Evolutionary conservation across 106 monocot genomes (phyloP), one percentile per base, ranked within the genome.

Genomic region (Dendrobium nobile): DNA sequence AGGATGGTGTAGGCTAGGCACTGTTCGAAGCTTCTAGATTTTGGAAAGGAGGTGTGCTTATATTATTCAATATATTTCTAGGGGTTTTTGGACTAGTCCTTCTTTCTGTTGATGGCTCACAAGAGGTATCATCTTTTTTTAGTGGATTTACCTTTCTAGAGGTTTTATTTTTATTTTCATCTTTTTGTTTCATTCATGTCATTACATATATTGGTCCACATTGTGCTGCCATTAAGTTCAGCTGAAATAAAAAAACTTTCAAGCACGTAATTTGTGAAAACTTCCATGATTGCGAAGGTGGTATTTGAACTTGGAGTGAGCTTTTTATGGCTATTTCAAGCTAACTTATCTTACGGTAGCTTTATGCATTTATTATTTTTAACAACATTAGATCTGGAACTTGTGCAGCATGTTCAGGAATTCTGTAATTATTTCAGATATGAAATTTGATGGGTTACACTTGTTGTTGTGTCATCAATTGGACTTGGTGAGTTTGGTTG

Each of bases 401-500:
- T 55, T 22, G 79, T 86, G 84, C 90, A 95, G 92, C 90, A 84
- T 82, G 79, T 90, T 28, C 86, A 88, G 59, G 90, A 90, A 77
- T 75, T 88, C 27, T 44, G 85, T 72, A 15, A 58, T 44, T 95
- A 95, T 72, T 55, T 82, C 59, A 84, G 83, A 80, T 95, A 82
- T 90, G 85, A 75, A 22, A 79, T 92, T 67, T 95, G 95, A 92
- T 95, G 95, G 95, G 77, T 90, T 67, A 78, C 85, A 54, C 87
- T 95, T 77, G 95, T 92, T 33, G 88, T 95, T 55, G 88, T 87
- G 72, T 95, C 95, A 77, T 95, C 95, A 31, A 95, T 95, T 85
- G 95, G 95, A 67, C 80, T 95, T 75, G 95, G 95, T 87, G 82
- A 85, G 87, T 16, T 45, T 54, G 37, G 19, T 77, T 56, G 27